Conservation (phyloP, 2,329 filamentous ascomycete genomes). For the Blastomyces silverae region DNA sequence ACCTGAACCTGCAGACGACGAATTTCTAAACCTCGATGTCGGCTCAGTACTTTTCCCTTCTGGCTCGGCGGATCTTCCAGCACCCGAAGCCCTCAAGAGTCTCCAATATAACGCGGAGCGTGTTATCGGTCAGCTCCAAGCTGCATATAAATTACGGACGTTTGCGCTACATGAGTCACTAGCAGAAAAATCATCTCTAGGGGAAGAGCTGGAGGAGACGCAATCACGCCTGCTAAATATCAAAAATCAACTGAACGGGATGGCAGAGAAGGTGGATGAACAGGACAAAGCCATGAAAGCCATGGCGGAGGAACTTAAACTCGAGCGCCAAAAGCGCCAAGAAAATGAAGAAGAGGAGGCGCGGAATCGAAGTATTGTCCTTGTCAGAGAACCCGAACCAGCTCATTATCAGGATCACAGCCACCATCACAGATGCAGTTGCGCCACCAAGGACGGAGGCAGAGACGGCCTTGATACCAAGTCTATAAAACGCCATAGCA, state of each 20-base stretch:
- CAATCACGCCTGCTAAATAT: conserved; percentile 52
- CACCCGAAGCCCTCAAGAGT: conserved; percentile 51
- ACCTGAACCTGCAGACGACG: conserved; percentile 44
- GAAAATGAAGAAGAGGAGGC: conserved; percentile 40
- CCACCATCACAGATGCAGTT: neutral
- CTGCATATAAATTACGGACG: conserved; percentile 49
- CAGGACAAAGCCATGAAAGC: conserved; percentile 52
- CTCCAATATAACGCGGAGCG: conserved; percentile 52
- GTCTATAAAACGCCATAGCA: conserved; percentile 20
- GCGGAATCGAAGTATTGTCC: conserved; percentile 30
- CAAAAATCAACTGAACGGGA: conserved; percentile 55
- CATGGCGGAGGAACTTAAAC: conserved; percentile 44
- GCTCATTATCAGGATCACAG: conserved; percentile 7
- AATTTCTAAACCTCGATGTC: conserved; percentile 51
- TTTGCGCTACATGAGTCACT: conserved; percentile 46
- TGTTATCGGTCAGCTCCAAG: conserved; percentile 50
- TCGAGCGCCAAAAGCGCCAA: conserved; percentile 38
- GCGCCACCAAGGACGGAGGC: neutral
- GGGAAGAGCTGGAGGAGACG: conserved; percentile 57
- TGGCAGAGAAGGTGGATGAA: conserved; percentile 50
- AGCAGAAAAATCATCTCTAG: conserved; percentile 51
- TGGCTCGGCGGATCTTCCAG: conserved; percentile 43
- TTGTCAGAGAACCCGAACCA: conserved; percentile 29
- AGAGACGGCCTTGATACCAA: conserved; percentile 9
- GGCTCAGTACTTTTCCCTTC: conserved; percentile 49